Conservation (phyloP, 1,284 basidiomycete species). For the Ganoderma leucocontextum region DNA sequence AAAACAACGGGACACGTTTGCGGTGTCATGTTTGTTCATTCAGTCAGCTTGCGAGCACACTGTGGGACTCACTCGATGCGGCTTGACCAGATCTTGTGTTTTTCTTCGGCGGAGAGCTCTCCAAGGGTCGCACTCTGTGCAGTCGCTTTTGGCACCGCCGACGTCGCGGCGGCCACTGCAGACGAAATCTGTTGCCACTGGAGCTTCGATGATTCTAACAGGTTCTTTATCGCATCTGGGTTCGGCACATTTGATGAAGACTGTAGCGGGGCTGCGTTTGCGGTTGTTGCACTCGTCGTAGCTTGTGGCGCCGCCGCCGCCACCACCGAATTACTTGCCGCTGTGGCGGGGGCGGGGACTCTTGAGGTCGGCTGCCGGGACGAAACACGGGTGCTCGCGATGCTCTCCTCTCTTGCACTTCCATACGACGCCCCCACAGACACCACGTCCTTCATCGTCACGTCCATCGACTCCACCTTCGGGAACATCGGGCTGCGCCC, state of each 20-base stretch:
- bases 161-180: slow-evolving; percentile 27
- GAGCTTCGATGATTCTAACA: slow-evolving; percentile 23
- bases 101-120: slow-evolving; percentile 20
- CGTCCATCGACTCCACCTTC: slow-evolving; percentile 26
- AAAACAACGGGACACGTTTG: not conserved
- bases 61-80: slow-evolving; percentile 30
- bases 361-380: slow-evolving; percentile 18
- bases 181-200: slow-evolving; percentile 31
- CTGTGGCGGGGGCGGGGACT: not conserved
- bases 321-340: not conserved
- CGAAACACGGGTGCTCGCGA: slow-evolving; percentile 26
- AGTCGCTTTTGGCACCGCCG: slow-evolving; percentile 16
- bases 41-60: not conserved
- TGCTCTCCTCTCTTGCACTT: slow-evolving; percentile 26
- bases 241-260: slow-evolving; percentile 10
- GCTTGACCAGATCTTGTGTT: slow-evolving; percentile 28
- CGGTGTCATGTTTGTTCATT: not conserved
- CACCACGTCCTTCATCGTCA: slow-evolving; percentile 23
- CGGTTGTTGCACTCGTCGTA: not conserved
- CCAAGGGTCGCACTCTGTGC: slow-evolving; percentile 5
- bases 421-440: slow-evolving; percentile 2
- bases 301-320: not conserved
- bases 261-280: not conserved
- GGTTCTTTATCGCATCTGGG: slow-evolving; percentile 20
- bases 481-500: slow-evolving; percentile 22